Evolutionary conservation across 306 rosid genomes (phyloP), one percentile per base, ranked within the genome.

Genomic region (Lagenaria siceraria): DNA sequence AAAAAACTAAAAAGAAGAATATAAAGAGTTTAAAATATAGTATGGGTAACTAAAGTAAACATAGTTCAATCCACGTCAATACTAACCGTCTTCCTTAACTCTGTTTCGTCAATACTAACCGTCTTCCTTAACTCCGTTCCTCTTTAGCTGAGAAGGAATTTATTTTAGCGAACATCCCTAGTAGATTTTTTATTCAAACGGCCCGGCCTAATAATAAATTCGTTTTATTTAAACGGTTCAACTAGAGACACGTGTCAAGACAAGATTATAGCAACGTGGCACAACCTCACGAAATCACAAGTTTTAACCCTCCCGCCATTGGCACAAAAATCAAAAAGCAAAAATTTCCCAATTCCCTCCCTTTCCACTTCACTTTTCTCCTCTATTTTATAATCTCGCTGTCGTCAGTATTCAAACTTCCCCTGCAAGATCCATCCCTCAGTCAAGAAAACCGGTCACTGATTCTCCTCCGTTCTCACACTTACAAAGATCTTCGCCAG

Each of bases 271-370:
- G 17, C 58, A 36, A 83, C 88, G 83, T 83, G 88, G 78, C 64
- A 66, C n/a, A 31, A 12, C 27, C 2, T 10, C 18, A 40, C 11
- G 10, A 40, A 61, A 29, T 40, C 61, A 60, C 21, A 18, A 68
- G 68, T 31, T 49, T 40, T 25, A 51, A 31, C 8, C 33, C 54
- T 79, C 87, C 85, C 87, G 86, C 90, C 87, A 43, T 48, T 38
- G 64, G 66, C 66, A 75, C 78, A 13, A 8, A 75, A 55, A 75
- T 56, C 33, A 53, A 54, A 77, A 48, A 69, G 0, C 18, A 29
- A 42, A 56, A 54, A 81, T 80, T 79, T 68, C 83, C 62, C 87
- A 71, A 83, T 80, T 78, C 73, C 78, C 71, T 78, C 72, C n/a
- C 14, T 40, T 51, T 51, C 51, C 51, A 51, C 55, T 51, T 0